Conservation (phyloP, 257 asterid genomes). For the Fraxinus quadrangulata region DNA sequence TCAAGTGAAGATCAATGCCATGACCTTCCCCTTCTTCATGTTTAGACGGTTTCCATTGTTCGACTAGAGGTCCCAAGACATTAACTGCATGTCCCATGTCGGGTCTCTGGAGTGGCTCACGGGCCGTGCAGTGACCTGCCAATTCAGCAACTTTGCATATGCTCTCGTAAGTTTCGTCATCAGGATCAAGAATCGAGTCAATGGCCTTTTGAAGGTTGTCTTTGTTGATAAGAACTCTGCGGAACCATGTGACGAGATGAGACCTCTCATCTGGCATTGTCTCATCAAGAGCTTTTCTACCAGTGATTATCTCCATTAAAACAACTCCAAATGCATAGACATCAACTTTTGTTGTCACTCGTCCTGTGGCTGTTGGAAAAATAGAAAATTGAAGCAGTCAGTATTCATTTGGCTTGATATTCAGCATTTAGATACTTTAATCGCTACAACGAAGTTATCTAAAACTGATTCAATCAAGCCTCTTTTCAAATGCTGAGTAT, state of each 20-base stretch:
- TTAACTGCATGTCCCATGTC: constrained; percentile 98
- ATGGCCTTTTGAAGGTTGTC: constrained; percentile 73
- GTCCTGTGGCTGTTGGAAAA: constrained; percentile 70
- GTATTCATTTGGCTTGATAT: too few species aligned
- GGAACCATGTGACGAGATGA: constrained; percentile 92
- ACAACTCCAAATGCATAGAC: constrained; percentile 94
- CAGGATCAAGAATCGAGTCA: constrained; percentile 65
- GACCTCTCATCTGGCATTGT: constrained; percentile 82
- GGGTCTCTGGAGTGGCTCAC: constrained; percentile 89
- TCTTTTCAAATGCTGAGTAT: background rate
- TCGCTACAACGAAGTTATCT: background rate
- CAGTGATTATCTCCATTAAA: constrained; percentile 82
- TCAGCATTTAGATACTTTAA: background rate
- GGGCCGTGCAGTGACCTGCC: constrained; percentile 91
- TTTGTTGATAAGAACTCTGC: constrained; percentile 79
- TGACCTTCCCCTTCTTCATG: constrained; percentile 60
- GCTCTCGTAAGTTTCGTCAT: constrained; percentile 76
- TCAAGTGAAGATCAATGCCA: constrained; percentile 74
- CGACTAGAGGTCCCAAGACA: constrained; percentile 85
- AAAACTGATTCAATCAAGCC: background rate
- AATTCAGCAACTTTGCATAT: constrained; percentile 83
- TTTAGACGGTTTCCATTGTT: constrained; percentile 78
- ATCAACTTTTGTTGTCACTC: constrained; percentile 92
- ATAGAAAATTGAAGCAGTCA: background rate
- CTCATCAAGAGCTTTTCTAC: constrained; percentile 83